A percentile compares a stretch with the other conserved stretches of the same genome.
Evolutionary conservation across 345 rosid genomes (phyloP).

Genomic region (Aquilaria malaccensis): DNA sequence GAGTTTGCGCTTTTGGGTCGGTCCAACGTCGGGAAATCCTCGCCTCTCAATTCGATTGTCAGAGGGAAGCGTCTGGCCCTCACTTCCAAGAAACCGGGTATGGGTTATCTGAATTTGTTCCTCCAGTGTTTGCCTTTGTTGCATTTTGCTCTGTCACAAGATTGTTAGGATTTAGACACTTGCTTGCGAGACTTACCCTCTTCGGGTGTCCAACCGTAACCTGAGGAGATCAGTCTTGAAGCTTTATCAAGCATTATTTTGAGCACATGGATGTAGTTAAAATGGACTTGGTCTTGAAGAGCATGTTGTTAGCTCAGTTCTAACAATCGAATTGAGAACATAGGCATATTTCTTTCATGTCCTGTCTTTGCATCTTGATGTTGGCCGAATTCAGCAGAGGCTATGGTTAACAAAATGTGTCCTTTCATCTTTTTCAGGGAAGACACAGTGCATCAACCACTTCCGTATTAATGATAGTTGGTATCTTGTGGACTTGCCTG

Average conservation of each 20-base stretch:
- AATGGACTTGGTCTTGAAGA: too few species aligned
- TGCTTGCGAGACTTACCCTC: neutral
- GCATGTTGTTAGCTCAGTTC: too few species aligned
- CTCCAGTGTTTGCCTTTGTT: neutral
- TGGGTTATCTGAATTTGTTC: neutral
- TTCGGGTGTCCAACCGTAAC: neutral
- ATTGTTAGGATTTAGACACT: neutral
- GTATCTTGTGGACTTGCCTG: constrained; percentile 98
- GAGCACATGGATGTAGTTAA: too few species aligned
- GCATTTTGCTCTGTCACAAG: neutral
- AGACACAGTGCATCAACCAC: constrained; percentile 97
- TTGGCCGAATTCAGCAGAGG: neutral
- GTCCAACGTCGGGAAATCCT: constrained; percentile 95
- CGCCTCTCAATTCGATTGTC: constrained; percentile 89
- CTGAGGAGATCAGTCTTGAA: too few species aligned
- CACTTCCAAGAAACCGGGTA: constrained; percentile 97
- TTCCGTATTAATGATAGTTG: constrained; percentile 83
- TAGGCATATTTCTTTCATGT: neutral
- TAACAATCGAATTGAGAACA: too few species aligned
- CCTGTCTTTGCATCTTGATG: neutral
- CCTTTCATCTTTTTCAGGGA: constrained; percentile 42
- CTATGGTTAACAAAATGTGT: neutral
- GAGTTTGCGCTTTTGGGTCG: constrained; percentile 96
- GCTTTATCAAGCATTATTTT: too few species aligned
- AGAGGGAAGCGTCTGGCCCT: constrained; percentile 89